Base-by-base conservation (phyloP, 2,329 filamentous ascomycete species). In the Fusarium solani-melongenae region DNA sequence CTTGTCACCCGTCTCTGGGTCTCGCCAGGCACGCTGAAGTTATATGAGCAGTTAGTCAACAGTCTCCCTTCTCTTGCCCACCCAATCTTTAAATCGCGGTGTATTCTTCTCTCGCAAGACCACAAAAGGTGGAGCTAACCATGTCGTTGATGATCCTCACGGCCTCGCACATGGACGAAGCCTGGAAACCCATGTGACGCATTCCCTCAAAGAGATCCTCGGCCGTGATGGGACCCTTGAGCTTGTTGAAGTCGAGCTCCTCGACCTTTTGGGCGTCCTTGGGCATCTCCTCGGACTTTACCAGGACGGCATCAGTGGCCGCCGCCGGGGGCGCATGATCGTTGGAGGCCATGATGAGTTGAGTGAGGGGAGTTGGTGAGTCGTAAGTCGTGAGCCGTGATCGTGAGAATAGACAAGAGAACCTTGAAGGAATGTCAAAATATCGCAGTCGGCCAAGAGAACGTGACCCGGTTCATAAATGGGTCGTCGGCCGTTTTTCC, bases 91-190 rank as follows among this genome's bases (percentile, higher is more conserved):
- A 38, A 22, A 56, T 14, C 22, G 22, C 6, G 6, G 9, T 14
- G 33, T 3, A 27, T n/a, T 27, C 22, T 27, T 27, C 15, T 57
- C 53, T 36, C 10, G 53, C 14, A 36, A 36, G 14, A 56, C 31
- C 34, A 57, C 22, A 51, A 22, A 33, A n/a, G 53, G 17, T 51
- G 44, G n/a, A 36, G 59, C 76, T 69, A 58, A 97, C 95, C 96
- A 99, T 99, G 71, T 94, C 92, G 80, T 99, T 96, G 81, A 99
- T 95, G 79, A 98, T 97, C 68, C 93, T 89, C 71, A 96, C 92
- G 14, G 96, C 96, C 79, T 97, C 94, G 36, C 92, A 93, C 76
- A 98, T 92, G 22, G 94, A 92, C 33, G 88, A 88, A 15, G 88
- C 88, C 74, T 89, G 88, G 75, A 90, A 90, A 87, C 96, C 96